Conservation (phyloP, 176 grass and related monocot genomes). For the Tillandsia fasciculata region DNA sequence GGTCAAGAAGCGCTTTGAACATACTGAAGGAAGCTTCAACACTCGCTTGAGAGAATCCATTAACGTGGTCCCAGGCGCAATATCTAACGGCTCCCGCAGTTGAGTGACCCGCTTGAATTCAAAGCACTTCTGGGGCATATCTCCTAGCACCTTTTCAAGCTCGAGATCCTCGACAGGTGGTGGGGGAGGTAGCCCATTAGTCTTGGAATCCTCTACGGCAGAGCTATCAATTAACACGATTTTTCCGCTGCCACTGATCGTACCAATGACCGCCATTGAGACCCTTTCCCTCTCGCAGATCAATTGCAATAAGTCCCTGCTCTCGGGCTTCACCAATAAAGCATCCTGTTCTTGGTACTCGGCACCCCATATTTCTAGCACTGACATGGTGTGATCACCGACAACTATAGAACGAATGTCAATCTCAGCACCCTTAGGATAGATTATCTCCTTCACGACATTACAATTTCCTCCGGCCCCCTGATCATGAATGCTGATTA, state of each 20-base stretch:
- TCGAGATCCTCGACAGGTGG: slow-evolving; percentile 66
- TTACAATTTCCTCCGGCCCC: slow-evolving; percentile 95
- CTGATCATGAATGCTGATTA: slow-evolving; percentile 95
- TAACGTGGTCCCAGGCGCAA: slow-evolving; percentile 56
- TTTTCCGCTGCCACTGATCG: slow-evolving; percentile 67
- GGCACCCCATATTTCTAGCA: slow-evolving; percentile 85
- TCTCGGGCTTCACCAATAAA: slow-evolving; percentile 59
- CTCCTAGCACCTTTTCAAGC: slow-evolving; percentile 84
- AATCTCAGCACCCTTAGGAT: slow-evolving; percentile 84
- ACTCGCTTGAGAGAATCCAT: slow-evolving; percentile 73
- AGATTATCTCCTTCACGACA: slow-evolving; percentile 89
- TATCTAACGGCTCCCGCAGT: slow-evolving; percentile 50
- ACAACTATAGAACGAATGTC: slow-evolving; percentile 74
- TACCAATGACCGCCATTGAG: slow-evolving; percentile 76
- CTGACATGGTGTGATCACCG: slow-evolving; percentile 83
- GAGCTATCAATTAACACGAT: slow-evolving; percentile 76
- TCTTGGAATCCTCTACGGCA: slow-evolving; percentile 45
- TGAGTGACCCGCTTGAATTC: slow-evolving; percentile 47
- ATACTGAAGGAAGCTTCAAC: slow-evolving; percentile 63
- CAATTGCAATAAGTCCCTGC: slow-evolving; percentile 37
- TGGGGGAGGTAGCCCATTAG: slow-evolving; percentile 41
- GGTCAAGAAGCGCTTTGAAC: slow-evolving; percentile 86
- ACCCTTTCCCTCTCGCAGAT: slow-evolving; percentile 82
- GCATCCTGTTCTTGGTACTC: slow-evolving; percentile 92
- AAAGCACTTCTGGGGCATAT: slow-evolving; percentile 91